Evolutionary conservation across 441 rosid species (phyloP), one percentile per base, ranked within the genome.

Genomic region (Jatropha podagrica): DNA sequence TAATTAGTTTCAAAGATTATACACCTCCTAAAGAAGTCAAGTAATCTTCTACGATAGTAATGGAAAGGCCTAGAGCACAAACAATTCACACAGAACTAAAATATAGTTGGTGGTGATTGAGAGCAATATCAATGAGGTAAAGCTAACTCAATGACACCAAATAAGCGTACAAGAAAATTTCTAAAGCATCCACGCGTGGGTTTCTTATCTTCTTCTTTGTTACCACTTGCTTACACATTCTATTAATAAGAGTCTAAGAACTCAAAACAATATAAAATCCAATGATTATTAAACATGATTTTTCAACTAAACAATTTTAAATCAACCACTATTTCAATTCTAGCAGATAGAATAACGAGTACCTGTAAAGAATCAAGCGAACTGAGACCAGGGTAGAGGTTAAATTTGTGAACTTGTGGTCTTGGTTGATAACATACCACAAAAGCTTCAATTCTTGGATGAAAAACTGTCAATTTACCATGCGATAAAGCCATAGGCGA

Each of bases 321-420:
- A 26, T 48, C 23, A 49, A 27, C 18, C 46, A 52, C 9, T 1
- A 46, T 20, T 44, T 14, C 23, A 71, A 48, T 7, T 60, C 3
- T 64, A 52, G 37, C 8, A 46, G n/a, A 81, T 23, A 49, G 13
- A 23, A 4, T 14, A 14, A 13, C 12, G 7, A 51, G 41, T 82
- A 89, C 95, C 97, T 82, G 76, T 63, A 87, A 83, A 80, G 89
- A 90, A 86, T 77, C 17, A 65, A 85, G 85, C 41, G 81, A 85
- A 55, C 83, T 78, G 7, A 80, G 72, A 74, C 83, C 77, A 46
- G 74, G 77, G 75, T 54, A 69, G 20, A 69, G 71, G 27, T 73
- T 80, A 51, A 77, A 67, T 58, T 79, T 79, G 70, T 83, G 72
- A 78, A 77, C 78, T 38, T 81, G 74, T 4, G 77, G 68, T 52